Evolutionary conservation across 1,284 basidiomycete species (phyloP).

Genomic region (Neonothopanus nambi): DNA sequence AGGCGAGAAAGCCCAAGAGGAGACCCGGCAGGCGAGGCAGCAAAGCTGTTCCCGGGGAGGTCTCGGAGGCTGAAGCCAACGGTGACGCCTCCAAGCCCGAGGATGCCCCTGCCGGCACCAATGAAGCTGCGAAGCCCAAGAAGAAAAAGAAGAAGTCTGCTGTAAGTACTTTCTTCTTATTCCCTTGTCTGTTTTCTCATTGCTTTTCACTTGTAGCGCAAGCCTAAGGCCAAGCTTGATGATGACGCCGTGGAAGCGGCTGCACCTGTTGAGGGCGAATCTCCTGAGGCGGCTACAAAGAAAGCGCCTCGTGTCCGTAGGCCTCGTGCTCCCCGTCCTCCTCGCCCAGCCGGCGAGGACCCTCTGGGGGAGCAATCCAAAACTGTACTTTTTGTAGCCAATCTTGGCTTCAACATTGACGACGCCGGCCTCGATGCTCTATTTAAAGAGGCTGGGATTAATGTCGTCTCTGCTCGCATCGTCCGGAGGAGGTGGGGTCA

Average conservation of each 20-base stretch:
- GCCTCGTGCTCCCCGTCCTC: conserved; percentile 54
- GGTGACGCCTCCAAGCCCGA: conserved; percentile 64
- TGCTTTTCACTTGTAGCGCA: conserved; percentile 45
- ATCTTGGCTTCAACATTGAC: conserved; percentile 89
- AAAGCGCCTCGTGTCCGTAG: conserved; percentile 64
- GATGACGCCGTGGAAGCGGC: conserved; percentile 38
- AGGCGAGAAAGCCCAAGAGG: conserved; percentile 74
- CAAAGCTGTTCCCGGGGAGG: conserved; percentile 82
- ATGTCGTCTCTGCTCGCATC: conserved; percentile 81
- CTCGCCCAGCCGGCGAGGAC: conserved; percentile 72
- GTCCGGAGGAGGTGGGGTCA: conserved; percentile 81
- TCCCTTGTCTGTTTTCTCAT: conserved; percentile 20
- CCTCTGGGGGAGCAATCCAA: conserved; percentile 80
- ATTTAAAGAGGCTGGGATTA: conserved; percentile 83
- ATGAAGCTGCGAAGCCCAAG: conserved; percentile 70
- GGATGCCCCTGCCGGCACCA: conserved; percentile 45
- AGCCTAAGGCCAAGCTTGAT: conserved; percentile 47
- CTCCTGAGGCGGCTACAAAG: conserved; percentile 37
- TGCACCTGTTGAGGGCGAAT: conserved; percentile 34
- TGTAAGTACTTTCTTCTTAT: conserved; percentile 43
- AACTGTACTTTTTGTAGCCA: conserved; percentile 91
- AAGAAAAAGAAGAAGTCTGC: conserved; percentile 75
- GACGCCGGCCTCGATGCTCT: conserved; percentile 75
- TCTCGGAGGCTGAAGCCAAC: conserved; percentile 82
- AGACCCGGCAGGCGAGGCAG: conserved; percentile 77